These are phyloP conservation scores for Crucihimalaya himalaica DNA, from an alignment of 345 rosid genomes.

Conservation along the genomic window DNA sequence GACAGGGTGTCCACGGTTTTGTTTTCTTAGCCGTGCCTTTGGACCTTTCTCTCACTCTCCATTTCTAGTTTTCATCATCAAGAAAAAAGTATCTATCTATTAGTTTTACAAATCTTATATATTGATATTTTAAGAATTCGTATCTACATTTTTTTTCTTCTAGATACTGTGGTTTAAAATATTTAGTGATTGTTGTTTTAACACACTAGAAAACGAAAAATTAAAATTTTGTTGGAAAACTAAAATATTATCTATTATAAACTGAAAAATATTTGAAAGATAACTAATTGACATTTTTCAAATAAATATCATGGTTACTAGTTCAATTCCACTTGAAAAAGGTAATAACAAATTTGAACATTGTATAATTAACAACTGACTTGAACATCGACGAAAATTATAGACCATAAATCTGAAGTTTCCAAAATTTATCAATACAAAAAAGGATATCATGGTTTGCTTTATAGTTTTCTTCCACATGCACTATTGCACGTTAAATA, in stretches of 20 bases:
- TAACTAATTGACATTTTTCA: neutral
- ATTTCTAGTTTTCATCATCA: neutral
- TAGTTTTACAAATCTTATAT: neutral
- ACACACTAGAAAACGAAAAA: neutral
- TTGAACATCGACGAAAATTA: no score
- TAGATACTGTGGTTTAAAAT: neutral
- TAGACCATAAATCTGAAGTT: no score
- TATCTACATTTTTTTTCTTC: neutral
- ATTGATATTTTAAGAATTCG: neutral
- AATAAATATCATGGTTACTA: neutral
- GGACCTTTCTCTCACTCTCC: slow-evolving; percentile 49
- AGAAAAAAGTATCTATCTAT: neutral
- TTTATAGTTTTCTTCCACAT: no score
- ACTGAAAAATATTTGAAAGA: neutral
- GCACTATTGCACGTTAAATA: neutral
- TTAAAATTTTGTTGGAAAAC: neutral
- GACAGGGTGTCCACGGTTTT: slow-evolving; percentile 55
- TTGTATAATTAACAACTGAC: no score
- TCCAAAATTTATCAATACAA: neutral
- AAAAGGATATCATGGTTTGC: neutral
- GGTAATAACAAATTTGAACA: no score
- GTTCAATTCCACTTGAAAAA: neutral
- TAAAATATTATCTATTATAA: neutral
- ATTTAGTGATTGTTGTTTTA: neutral
- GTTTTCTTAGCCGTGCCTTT: slow-evolving; percentile 55